These are phyloP conservation scores for Boletus tomentosulus DNA, from an alignment of 768 basidiomycete species.

Conservation along the genomic window DNA sequence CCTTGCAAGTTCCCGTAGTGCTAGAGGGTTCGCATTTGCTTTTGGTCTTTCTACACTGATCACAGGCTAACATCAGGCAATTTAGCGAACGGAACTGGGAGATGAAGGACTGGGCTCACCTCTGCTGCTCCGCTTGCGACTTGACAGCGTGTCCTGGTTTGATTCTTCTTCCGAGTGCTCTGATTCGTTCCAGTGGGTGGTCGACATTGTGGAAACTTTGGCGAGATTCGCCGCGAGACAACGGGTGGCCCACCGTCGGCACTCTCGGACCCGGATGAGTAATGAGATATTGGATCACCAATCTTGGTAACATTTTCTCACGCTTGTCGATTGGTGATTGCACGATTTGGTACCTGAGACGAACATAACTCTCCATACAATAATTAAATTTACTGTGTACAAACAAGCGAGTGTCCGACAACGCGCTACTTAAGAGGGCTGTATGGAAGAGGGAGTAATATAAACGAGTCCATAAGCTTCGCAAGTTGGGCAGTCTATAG, in stretches of 20 bases:
- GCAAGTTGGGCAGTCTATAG: constrained; percentile 84
- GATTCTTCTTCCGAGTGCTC: constrained; percentile 58
- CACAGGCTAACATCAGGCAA: constrained; percentile 54
- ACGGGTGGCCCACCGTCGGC: not conserved
- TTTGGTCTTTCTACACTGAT: constrained; percentile 85
- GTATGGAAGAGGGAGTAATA: constrained; percentile 75
- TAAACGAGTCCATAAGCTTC: constrained; percentile 80
- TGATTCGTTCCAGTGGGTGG: constrained; percentile 49
- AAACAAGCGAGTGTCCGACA: not conserved
- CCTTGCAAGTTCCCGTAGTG: constrained; percentile 55
- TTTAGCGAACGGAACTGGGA: constrained; percentile 11
- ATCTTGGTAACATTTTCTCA: too few relatives aligned
- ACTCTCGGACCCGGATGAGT: constrained; percentile 3
- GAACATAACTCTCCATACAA: not conserved
- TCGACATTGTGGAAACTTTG: constrained; percentile 22
- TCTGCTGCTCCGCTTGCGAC: constrained; percentile 61
- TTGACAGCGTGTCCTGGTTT: constrained; percentile 38
- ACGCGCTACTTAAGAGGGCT: constrained; percentile 72
- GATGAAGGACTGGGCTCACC: constrained; percentile 34
- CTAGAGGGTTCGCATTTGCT: constrained; percentile 71
- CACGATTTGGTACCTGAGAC: not conserved
- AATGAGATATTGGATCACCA: not conserved
- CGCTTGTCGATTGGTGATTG: too few relatives aligned
- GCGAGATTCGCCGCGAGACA: not conserved
- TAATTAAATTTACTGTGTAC: not conserved